Evolutionary conservation across 352 stramenopile species (phyloP).

Genomic region (Pythium rishiriense): DNA sequence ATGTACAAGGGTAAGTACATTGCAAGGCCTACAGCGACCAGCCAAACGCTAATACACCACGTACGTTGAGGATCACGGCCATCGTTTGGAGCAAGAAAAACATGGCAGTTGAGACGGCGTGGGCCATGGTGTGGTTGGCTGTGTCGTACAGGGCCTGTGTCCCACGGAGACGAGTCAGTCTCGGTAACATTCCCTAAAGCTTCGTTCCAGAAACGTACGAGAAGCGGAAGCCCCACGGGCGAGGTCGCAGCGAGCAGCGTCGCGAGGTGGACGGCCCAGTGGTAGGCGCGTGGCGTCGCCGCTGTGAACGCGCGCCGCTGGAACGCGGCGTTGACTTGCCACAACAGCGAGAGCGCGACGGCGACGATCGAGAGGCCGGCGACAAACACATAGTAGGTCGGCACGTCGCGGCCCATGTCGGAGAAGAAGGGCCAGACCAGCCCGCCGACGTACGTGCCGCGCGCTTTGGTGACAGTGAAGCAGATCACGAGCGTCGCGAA

Average conservation of each 20-base stretch:
- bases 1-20: no score
- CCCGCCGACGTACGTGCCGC: conserved; percentile 45
- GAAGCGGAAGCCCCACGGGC: conserved; percentile 45
- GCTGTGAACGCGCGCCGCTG: conserved; percentile 22
- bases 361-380: conserved; percentile 33
- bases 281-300: not conserved
- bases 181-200: no score
- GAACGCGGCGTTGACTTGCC: conserved; percentile 49
- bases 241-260: conserved; percentile 23
- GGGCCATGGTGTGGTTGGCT: conserved; percentile 42
- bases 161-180: not conserved
- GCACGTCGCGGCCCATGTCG: conserved; percentile 57
- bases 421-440: conserved; percentile 60
- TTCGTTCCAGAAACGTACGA: conserved; percentile 27
- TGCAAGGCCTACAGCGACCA: no score
- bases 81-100: conserved; percentile 67
- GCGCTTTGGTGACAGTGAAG: conserved; percentile 38
- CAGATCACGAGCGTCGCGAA: conserved; percentile 47
- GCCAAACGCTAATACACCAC: no score
- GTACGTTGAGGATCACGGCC: conserved; percentile 59
- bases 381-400: conserved; percentile 55
- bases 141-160: conserved; percentile 57
- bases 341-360: conserved; percentile 37
- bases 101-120: conserved; percentile 58
- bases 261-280: not conserved